Evolutionary conservation across 805 yeast genomes (phyloP), one percentile per base, ranked within the genome.

Genomic region (Danielozyma ontarioensis): DNA sequence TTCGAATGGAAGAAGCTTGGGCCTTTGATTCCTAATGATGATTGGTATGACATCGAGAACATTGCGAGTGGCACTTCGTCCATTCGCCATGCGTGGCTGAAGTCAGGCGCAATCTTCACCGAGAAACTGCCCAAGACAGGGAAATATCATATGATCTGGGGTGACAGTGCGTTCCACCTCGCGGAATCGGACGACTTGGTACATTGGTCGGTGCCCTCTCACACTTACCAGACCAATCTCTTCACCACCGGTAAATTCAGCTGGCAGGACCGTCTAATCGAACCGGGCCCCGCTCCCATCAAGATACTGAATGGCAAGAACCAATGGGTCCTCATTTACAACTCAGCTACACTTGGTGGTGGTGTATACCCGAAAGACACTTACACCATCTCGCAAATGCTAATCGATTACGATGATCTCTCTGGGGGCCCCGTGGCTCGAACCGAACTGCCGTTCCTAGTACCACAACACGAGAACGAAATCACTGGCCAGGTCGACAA

Each of bases 241-340:
- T 64, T 53, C 40, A 48, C 70, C 5, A 46, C 35, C 5, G 61
- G 61, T 4, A 40, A 43, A 6, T 52, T 54, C 30, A 37, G 39
- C 23, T 54, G 59, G 54, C 66, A 65, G 36, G 49, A 53, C 35
- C 56, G 54, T 33, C 48, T 65, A 18, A 62, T 65, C 38, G 71
- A 65, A 39, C 54, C 64, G 2, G 71, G 71, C 1, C 62, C 70
- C 0, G 66, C 68, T 3, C 71, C 71, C 1, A 58, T 65, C 22
- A 60, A 58, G 39, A 32, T 65, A 27, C 25, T 36, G 11, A 48
- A 49, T 27, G 46, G 44, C 13, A 49, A 39, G 27, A 62, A 62
- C 42, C 56, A 57, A 36, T 64, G 62, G 51, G 39, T 64, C 4
- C 50, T 65, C 21, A 48, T 65, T 38, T 64, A 65, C 44, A 65